Evolutionary conservation across 2,329 filamentous ascomycete species (phyloP), one percentile per base, ranked within the genome.

Genomic region (Magnaporthales sp.): DNA sequence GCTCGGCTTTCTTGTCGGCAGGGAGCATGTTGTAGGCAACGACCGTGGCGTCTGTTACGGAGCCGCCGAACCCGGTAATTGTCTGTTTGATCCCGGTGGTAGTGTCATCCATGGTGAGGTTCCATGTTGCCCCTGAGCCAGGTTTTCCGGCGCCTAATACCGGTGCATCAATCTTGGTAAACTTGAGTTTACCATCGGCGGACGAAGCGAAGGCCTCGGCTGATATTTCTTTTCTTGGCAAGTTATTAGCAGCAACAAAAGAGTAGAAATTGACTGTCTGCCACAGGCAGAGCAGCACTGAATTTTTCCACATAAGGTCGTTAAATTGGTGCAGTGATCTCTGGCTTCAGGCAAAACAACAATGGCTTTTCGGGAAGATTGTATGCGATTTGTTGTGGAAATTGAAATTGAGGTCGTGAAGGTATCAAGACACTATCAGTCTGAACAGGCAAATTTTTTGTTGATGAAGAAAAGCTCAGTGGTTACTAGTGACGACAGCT

Each of bases 31-130:
- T 76, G 69, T 80, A 74, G 27, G 77, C 77, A 30, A 74, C 72
- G 10, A 80, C 77, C 5, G 78, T 80, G 32, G 76, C 75, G 65
- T 80, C 78, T 2, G 79, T 80, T 30, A 80, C 77, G 10, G 77
- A 73, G 6, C 77, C 78, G n/a, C 79, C 78, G 66, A 80, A 80
- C 4, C 79, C 78, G 60, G 72, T 75, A 70, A 80, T 70, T 13
- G 69, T 75, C 70, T 80, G 79, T 68, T 78, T 80, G 67, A 76
- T 68, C 19, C 78, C 78, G 4, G 73, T 67, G 1, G 73, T 51
- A 24, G 76, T 76, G 69, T 80, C 79, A 66, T 79, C 75, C 64
- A 80, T 74, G 67, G 70, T 76, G 54, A 80, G 72, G 26, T 72
- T 68, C 78, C 79, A 80, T 54, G 72, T 76, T 54, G 74, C 79